Evolutionary conservation across 2,329 filamentous ascomycete genomes (phyloP).

Genomic region (Lanzia echinophila): DNA sequence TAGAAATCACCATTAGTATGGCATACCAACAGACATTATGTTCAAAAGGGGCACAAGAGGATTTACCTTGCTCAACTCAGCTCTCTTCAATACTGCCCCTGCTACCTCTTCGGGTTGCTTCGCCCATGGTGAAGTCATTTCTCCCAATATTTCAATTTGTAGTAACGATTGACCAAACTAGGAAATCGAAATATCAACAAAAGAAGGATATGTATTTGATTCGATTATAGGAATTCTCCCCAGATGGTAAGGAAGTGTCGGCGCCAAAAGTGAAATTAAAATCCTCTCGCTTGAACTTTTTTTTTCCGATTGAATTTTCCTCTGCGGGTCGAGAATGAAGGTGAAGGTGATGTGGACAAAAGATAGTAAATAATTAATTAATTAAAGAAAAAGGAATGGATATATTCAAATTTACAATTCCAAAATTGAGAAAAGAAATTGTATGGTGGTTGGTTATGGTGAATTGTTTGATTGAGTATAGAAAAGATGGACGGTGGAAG

Average conservation of each 20-base stretch:
- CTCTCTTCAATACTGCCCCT: conserved; percentile 64
- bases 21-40: not conserved
- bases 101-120: conserved; percentile 58
- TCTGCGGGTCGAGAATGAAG: conserved; percentile 3
- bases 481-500: no score
- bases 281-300: conserved; percentile 5
- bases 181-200: not conserved
- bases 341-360: not conserved
- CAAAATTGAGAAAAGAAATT: not conserved
- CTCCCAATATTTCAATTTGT: not conserved
- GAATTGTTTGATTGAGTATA: not conserved
- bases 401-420: not conserved
- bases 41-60: conserved; percentile 7
- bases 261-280: conserved; percentile 14
- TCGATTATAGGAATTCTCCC: conserved; percentile 2
- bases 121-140: conserved; percentile 56
- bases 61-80: conserved; percentile 68
- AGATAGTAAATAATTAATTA: not conserved
- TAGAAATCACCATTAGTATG: conserved; percentile 36
- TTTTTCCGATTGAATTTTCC: conserved; percentile 7
- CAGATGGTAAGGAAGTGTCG: conserved; percentile 9
- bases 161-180: not conserved
- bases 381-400: not conserved
- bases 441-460: not conserved
- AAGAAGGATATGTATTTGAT: not conserved